Conservation (phyloP, 176 grass and related monocot species). For the bread wheat (Triticum aestivum) region DNA sequence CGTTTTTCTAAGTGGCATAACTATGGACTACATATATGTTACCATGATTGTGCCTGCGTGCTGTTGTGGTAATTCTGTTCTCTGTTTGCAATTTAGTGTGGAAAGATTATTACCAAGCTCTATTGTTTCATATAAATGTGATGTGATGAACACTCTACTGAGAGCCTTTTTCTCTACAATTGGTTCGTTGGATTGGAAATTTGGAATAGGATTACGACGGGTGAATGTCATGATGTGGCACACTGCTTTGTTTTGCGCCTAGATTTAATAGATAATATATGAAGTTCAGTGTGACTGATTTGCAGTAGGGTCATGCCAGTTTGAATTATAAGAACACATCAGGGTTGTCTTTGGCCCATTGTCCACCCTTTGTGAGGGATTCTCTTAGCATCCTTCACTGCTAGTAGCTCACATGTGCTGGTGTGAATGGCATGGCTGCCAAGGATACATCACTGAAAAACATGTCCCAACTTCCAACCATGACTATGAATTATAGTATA, state of each 20-base stretch:
- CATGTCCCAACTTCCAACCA: neutral
- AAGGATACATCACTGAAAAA: neutral
- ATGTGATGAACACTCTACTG: neutral
- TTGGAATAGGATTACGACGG: neutral
- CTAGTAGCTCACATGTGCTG: neutral
- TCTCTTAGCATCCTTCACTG: neutral
- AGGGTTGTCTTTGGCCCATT: neutral
- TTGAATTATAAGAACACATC: neutral
- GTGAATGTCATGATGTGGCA: neutral
- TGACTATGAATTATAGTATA: neutral
- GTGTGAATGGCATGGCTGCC: neutral
- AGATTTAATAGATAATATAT: neutral
- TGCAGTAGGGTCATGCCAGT: neutral
- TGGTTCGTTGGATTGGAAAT: neutral
- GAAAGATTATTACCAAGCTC: neutral
- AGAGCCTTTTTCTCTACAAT: neutral
- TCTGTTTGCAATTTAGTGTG: neutral
- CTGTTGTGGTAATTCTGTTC: neutral
- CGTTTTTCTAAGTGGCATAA: neutral
- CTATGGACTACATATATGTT: neutral
- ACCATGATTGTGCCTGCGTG: neutral
- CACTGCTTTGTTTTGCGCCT: neutral
- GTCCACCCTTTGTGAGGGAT: neutral
- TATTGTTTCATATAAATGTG: neutral
- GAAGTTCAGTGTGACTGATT: neutral